Conservation (phyloP, 116 monocot genomes). For the Phalaenopsis hybrid region DNA sequence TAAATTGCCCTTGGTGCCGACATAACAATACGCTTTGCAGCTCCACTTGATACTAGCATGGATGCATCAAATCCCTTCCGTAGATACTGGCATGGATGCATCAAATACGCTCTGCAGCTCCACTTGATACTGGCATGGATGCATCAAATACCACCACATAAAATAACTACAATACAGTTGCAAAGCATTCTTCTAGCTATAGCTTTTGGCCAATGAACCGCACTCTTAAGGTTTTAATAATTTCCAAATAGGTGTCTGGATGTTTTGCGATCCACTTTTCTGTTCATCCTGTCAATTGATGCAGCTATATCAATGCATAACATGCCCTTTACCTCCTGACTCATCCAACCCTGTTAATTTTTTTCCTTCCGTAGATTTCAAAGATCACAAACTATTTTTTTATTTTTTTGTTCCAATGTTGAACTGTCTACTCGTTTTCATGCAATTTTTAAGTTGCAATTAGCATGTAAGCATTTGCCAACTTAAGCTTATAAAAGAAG, state of each 20-base stretch:
- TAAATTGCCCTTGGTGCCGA: too few species aligned
- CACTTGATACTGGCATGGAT: neutral
- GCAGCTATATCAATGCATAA: too few species aligned
- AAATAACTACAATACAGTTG: neutral
- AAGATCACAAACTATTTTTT: too few species aligned
- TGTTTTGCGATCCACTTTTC: neutral
- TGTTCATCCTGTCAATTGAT: neutral
- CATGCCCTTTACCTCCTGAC: too few species aligned
- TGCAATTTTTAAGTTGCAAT: too few species aligned
- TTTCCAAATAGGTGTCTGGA: neutral
- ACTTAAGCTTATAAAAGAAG: too few species aligned
- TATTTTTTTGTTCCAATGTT: too few species aligned
- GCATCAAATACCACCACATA: neutral
- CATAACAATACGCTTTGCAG: neutral
- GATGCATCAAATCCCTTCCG: neutral
- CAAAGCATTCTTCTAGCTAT: neutral
- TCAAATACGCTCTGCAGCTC: neutral
- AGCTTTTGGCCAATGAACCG: neutral
- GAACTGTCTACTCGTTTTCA: too few species aligned
- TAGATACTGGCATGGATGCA: too few species aligned
- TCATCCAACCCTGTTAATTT: too few species aligned
- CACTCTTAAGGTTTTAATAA: neutral
- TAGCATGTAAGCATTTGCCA: too few species aligned
- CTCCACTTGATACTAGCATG: neutral
- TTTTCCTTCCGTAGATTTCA: too few species aligned